Evolutionary conservation across 2,329 filamentous ascomycete species (phyloP).

Genomic region (Colletotrichum lentis): DNA sequence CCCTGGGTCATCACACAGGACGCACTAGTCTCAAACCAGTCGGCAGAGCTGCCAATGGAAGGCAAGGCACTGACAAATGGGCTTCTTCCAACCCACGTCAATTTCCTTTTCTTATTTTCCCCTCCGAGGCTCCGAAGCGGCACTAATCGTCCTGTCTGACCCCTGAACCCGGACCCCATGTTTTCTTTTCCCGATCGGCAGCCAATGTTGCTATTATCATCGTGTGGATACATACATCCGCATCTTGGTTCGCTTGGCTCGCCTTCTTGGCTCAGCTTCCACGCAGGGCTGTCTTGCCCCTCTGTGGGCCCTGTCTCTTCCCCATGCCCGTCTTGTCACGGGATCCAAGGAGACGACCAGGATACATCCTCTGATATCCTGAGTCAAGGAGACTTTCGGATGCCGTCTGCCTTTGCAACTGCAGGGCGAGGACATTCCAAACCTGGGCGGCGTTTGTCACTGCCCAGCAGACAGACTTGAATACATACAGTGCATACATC

Average conservation of each 20-base stretch:
- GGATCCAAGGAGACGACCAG: not conserved
- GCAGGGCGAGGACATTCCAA: not conserved
- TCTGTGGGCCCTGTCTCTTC: not conserved
- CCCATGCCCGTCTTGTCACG: not conserved
- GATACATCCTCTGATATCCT: not conserved
- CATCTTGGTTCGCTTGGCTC: not conserved
- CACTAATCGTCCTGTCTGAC: slow-evolving; percentile 7
- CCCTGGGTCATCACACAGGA: slow-evolving; percentile 10
- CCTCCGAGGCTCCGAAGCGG: slow-evolving; percentile 27
- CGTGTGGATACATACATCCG: slow-evolving; percentile 5
- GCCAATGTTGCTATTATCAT: slow-evolving; percentile 8
- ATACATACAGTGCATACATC: not conserved
- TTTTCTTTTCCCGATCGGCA: slow-evolving; percentile 14
- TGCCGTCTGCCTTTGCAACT: not conserved
- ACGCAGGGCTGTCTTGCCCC: slow-evolving; percentile 17
- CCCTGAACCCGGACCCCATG: slow-evolving; percentile 16
- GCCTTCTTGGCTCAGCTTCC: slow-evolving; percentile 8
- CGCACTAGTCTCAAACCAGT: slow-evolving; percentile 20
- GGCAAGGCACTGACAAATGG: slow-evolving; percentile 33
- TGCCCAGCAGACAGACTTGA: not conserved
- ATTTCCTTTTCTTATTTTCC: slow-evolving; percentile 30
- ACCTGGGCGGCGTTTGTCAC: not conserved
- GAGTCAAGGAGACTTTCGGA: not conserved
- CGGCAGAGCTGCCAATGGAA: slow-evolving; percentile 23
- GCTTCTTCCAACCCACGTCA: slow-evolving; percentile 31